Percentiles rank a stretch among this genome's conserved stretches.
These are phyloP conservation scores for Pythium phragmitis DNA, from an alignment of 352 stramenopile species.

Conservation along the genomic window DNA sequence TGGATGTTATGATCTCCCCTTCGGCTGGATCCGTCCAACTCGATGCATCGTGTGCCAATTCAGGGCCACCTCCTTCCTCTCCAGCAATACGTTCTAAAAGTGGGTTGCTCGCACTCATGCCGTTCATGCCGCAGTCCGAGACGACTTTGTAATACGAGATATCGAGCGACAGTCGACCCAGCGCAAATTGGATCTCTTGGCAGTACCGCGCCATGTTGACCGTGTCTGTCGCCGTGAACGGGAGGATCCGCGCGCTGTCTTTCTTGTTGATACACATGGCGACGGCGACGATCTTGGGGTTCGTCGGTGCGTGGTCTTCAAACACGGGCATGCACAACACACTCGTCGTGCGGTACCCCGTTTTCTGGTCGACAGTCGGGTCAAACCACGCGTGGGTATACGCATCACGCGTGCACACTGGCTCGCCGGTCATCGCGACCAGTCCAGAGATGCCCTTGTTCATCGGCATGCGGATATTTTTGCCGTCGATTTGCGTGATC, in stretches of 20 bases:
- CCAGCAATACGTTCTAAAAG: not conserved
- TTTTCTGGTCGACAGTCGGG: constrained; percentile 64
- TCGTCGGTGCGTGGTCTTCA: constrained; percentile 50
- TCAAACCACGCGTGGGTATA: constrained; percentile 79
- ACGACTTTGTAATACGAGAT: constrained; percentile 83
- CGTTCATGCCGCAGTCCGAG: constrained; percentile 20
- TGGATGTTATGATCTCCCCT: constrained; percentile 34
- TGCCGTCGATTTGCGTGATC: constrained; percentile 49
- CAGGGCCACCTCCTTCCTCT: constrained; percentile 14
- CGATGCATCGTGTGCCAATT: not conserved
- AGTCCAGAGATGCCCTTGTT: constrained; percentile 69
- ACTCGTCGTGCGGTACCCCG: constrained; percentile 72
- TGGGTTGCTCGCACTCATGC: constrained; percentile 11
- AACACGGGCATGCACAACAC: constrained; percentile 75
- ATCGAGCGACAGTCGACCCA: constrained; percentile 62
- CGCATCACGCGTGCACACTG: constrained; percentile 58
- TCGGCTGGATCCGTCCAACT: not conserved
- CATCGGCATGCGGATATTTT: constrained; percentile 53
- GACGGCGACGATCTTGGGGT: constrained; percentile 58
- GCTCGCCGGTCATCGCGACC: constrained; percentile 57
- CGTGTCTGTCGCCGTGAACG: constrained; percentile 59
- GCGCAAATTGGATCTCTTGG: constrained; percentile 65
- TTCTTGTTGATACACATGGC: constrained; percentile 92
- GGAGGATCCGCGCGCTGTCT: constrained; percentile 61
- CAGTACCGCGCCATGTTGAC: constrained; percentile 60